phyloP scores from a whole-genome alignment of 2,329 filamentous ascomycete species.

The Penicillium sp. region DNA sequence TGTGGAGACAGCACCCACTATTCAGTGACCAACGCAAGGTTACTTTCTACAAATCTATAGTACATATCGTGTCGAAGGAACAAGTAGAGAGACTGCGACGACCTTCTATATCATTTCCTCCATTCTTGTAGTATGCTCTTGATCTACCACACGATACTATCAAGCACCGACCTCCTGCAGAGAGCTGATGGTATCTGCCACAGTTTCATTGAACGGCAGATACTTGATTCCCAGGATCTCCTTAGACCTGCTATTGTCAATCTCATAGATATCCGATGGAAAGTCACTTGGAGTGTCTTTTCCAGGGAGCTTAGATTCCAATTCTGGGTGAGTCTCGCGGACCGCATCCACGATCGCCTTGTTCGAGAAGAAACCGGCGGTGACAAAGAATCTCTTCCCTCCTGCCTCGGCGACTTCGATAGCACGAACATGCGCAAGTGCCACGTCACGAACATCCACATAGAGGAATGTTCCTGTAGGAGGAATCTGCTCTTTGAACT shows the following conservation, averaged over 20 bases:
- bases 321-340: constrained; percentile 45
- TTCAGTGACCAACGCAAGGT: background rate
- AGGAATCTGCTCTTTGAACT: constrained; percentile 58
- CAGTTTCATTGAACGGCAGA: constrained; percentile 37
- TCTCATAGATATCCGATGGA: constrained; percentile 32
- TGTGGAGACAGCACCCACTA: background rate
- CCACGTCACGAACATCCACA: constrained; percentile 55
- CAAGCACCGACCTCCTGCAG: constrained; percentile 36
- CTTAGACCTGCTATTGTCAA: constrained; percentile 44
- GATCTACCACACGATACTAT: background rate
- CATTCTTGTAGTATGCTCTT: background rate
- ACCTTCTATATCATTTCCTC: background rate
- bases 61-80: background rate
- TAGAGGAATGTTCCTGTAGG: constrained; percentile 62
- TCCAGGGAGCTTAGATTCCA: constrained; percentile 44
- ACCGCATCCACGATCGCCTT: constrained; percentile 46
- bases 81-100: background rate
- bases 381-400: constrained; percentile 49
- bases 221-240: constrained; percentile 47
- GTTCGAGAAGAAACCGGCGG: constrained; percentile 45
- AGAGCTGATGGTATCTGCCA: constrained; percentile 42
- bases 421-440: constrained; percentile 50
- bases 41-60: background rate
- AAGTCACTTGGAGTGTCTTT: constrained; percentile 35
- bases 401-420: constrained; percentile 50